Evolutionary conservation across 306 rosid genomes (phyloP), one percentile per base, ranked within the genome.

Genomic region (Datisca glomerata): DNA sequence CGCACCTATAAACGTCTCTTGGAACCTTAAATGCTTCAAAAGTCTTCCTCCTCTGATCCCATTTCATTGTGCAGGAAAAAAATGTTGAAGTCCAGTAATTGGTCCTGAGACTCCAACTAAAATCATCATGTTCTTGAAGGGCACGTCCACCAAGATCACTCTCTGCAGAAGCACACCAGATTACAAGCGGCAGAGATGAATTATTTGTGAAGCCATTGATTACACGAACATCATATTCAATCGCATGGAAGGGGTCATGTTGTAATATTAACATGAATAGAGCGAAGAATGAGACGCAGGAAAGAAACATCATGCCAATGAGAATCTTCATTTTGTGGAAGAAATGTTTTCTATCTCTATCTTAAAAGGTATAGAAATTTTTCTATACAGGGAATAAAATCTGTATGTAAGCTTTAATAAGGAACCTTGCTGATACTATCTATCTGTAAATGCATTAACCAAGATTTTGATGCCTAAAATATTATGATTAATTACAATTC

Each of bases 141-240:
- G 94, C 96, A 2, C 96, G 67, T 0, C 96, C 94, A 0, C 96
- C 96, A 1, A 86, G 60, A 32, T 81, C 92, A 13, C 53, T 50
- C 21, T 77, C 69, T 34, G 66, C 54, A 0, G 93, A 78, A 0
- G 86, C 42, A 15, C 96, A 86, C 96, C 96, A 86, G 2, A 86
- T 78, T 0, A 86, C 86, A 34, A 86, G 42, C 14, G 96, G 92
- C 58, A 75, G 31, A 1, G 96, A 86, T 0, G 86, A 73, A 44
- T 86, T 86, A 71, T 78, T 57, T 0, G 55, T 50, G 79, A 86
- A 86, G 7, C 94, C 96, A 6, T 86, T 86, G 31, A 73, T 55
- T 34, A 81, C 86, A 8, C 83, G 60, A 3, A 86, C 77, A 8
- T 75, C 64, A 31, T 39, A 86, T 13, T 75, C 84, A 3, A 14